These are phyloP conservation scores for Dianthus caryophyllus DNA, from an alignment of 148 eudicot genomes.

Conservation along the genomic window DNA sequence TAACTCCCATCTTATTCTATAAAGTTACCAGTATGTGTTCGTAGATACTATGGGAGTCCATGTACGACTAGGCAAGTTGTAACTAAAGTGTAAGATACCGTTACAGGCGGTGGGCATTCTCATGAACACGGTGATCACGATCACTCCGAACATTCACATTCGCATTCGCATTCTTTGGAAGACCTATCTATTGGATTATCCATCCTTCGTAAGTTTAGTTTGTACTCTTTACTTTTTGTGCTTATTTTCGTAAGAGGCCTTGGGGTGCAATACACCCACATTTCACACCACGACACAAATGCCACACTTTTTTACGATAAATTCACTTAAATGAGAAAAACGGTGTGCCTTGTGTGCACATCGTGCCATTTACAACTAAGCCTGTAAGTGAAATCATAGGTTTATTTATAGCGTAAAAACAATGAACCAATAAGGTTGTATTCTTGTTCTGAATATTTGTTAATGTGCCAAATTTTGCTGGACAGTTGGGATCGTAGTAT, in stretches of 20 bases:
- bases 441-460: background rate
- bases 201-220: conserved; percentile 51
- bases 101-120: conserved; percentile 77
- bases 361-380: background rate
- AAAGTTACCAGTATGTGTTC: background rate
- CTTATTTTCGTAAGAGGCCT: background rate
- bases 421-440: background rate
- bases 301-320: no score
- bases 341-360: no score
- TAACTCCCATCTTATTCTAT: background rate
- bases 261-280: no score
- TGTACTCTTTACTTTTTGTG: background rate
- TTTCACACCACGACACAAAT: no score
- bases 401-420: background rate
- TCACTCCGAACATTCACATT: conserved; percentile 29
- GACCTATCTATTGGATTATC: conserved; percentile 93
- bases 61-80: conserved; percentile 1
- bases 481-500: conserved; percentile 89
- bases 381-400: background rate
- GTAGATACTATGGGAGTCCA: background rate
- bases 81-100: conserved; percentile 13
- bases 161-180: conserved; percentile 56
- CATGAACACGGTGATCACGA: conserved; percentile 55
- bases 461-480: conserved; percentile 23
- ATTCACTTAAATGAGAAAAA: no score